These are phyloP conservation scores for Gracilariopsis chorda DNA, from an alignment of 23 red algal genomes.

Conservation along the genomic window DNA sequence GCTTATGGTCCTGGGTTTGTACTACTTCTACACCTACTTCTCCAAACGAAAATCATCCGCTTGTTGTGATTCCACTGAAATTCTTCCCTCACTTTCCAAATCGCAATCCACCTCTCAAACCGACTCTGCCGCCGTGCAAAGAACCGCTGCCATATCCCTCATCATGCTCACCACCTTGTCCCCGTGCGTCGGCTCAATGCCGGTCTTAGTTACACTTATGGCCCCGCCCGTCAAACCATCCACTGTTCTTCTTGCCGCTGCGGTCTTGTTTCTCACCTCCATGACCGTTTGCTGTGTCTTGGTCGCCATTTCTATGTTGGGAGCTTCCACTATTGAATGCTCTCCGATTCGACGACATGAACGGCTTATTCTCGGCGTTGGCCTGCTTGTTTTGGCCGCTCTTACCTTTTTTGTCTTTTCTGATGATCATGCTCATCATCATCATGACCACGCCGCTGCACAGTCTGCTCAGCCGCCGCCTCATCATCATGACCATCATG, in stretches of 20 bases:
- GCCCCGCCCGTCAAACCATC: constrained; percentile 11
- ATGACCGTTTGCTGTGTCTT: constrained; percentile 3
- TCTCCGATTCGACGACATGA: constrained; percentile 34
- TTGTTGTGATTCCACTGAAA: constrained; percentile 6
- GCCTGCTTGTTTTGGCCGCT: constrained; percentile 8
- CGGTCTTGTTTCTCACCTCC: constrained; percentile 25
- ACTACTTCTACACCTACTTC: constrained; percentile 40
- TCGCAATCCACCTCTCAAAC: neutral
- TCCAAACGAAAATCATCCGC: neutral
- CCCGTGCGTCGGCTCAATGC: constrained; percentile 59
- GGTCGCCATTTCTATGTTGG: constrained; percentile 23
- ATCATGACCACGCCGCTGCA: neutral
- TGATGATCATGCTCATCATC: neutral
- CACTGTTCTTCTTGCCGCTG: constrained; percentile 20
- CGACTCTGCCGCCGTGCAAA: constrained; percentile 22
- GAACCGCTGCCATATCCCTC: constrained; percentile 30
- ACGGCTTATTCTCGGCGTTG: constrained; percentile 17
- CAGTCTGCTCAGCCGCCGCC: neutral
- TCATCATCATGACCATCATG: neutral
- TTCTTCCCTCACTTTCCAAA: neutral
- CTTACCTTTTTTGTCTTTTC: constrained; percentile 46
- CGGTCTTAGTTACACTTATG: constrained; percentile 31
- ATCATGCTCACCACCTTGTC: constrained; percentile 46
- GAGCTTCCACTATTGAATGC: neutral
- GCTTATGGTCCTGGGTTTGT: constrained; percentile 24